phyloP scores from a whole-genome alignment of 73 alveolate genomes.

The Paraurostyla sp. region DNA sequence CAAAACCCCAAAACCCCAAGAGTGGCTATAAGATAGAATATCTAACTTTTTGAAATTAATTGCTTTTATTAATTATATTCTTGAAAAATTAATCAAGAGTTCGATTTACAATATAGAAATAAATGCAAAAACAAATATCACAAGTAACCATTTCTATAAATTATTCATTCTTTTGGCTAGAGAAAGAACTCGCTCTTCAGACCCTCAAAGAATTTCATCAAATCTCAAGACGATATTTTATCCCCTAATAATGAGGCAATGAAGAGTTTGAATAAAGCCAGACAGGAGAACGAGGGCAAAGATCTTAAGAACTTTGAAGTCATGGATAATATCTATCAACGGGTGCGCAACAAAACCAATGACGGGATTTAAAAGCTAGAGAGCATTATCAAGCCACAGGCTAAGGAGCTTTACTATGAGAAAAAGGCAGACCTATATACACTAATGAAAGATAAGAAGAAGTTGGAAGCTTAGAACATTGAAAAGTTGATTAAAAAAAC shows the following conservation, averaged over 20 bases:
- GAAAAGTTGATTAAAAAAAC: not conserved
- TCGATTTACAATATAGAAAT: too few relatives aligned
- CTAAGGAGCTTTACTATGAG: not conserved
- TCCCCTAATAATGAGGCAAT: slow-evolving; percentile 15
- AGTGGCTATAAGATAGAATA: too few relatives aligned
- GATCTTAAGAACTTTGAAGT: slow-evolving; percentile 28
- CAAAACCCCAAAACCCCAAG: too few relatives aligned
- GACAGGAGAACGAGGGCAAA: not conserved
- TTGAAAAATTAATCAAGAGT: too few relatives aligned
- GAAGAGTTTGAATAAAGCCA: slow-evolving; percentile 27
- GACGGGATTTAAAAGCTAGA: not conserved
- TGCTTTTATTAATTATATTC: too few relatives aligned
- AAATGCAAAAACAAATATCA: too few relatives aligned
- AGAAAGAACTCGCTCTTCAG: too few relatives aligned
- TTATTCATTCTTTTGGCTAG: too few relatives aligned
- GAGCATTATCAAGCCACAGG: not conserved
- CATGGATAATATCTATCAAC: not conserved
- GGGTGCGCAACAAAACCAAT: slow-evolving; percentile 14
- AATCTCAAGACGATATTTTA: not conserved
- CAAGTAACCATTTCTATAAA: too few relatives aligned
- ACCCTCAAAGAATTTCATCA: too few relatives aligned
- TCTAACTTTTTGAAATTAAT: too few relatives aligned
- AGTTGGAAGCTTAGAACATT: not conserved
- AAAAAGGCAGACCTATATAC: slow-evolving; percentile 9
- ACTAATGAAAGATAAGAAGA: slow-evolving; percentile 28